Conservation (phyloP, 768 basidiomycete species). For the Lyophyllum atratum region DNA sequence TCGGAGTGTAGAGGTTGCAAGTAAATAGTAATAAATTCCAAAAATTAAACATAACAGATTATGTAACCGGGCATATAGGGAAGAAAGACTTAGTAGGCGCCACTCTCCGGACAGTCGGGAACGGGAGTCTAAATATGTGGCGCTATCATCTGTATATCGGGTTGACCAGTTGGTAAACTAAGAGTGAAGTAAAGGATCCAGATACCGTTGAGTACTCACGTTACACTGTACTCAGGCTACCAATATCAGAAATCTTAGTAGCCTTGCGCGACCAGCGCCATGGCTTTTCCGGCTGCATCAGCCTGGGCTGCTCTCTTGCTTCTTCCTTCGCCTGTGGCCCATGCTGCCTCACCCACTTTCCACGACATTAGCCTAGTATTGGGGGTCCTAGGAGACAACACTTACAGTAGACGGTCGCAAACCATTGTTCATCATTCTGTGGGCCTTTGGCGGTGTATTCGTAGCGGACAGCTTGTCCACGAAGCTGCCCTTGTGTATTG, state of each 20-base stretch:
- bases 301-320: slow-evolving; percentile 10
- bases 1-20: not conserved
- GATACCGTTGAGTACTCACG: not conserved
- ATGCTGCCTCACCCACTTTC: slow-evolving; percentile 13
- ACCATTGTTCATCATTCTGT: slow-evolving; percentile 26
- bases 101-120: too few relatives aligned
- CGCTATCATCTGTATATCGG: not conserved
- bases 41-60: slow-evolving; percentile 4
- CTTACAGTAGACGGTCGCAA: slow-evolving; percentile 28
- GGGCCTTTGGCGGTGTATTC: slow-evolving; percentile 20
- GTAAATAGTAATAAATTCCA: slow-evolving; percentile 8
- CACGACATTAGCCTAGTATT: not conserved
- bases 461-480: slow-evolving; percentile 9
- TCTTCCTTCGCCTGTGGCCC: slow-evolving; percentile 12
- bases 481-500: slow-evolving; percentile 17
- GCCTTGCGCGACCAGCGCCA: not conserved
- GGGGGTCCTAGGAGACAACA: not conserved
- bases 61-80: slow-evolving; percentile 2
- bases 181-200: not conserved
- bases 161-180: not conserved
- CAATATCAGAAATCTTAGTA: not conserved
- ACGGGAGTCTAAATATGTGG: too few relatives aligned
- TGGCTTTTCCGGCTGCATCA: slow-evolving; percentile 5
- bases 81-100: not conserved
- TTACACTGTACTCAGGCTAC: not conserved